These are phyloP conservation scores for Coemansia sp. DNA, from an alignment of 192 early-diverging fungal genomes.

Conservation along the genomic window DNA sequence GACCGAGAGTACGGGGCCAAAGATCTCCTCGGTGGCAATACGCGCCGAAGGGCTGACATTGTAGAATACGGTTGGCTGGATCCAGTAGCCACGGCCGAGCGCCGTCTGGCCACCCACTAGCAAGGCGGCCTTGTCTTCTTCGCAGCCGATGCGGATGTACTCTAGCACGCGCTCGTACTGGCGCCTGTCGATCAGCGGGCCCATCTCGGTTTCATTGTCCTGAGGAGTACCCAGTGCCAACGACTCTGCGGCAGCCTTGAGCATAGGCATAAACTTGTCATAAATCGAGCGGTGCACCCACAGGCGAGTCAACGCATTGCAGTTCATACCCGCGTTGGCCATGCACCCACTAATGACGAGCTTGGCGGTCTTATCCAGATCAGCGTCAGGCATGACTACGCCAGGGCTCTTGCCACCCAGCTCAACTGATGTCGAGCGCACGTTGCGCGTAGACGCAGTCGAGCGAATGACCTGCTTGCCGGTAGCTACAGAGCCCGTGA, in stretches of 20 bases:
- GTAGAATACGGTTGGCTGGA: constrained; percentile 60
- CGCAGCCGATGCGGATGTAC: constrained; percentile 48
- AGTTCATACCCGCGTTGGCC: constrained; percentile 72
- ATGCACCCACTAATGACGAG: constrained; percentile 52
- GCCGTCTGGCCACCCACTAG: constrained; percentile 36
- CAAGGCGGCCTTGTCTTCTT: constrained; percentile 21
- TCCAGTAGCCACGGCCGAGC: constrained; percentile 50
- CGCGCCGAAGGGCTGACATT: constrained; percentile 42
- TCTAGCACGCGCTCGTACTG: constrained; percentile 57
- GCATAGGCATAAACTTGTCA: constrained; percentile 58
- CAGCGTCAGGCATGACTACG: constrained; percentile 54
- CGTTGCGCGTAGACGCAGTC: constrained; percentile 42
- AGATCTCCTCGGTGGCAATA: constrained; percentile 58
- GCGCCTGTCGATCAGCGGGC: constrained; percentile 55
- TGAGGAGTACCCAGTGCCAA: constrained; percentile 26
- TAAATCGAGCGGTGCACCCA: constrained; percentile 67
- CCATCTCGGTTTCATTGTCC: constrained; percentile 31
- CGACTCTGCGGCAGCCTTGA: constrained; percentile 47
- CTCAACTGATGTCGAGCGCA: constrained; percentile 54
- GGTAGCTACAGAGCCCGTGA: constrained; percentile 56
- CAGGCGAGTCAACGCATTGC: constrained; percentile 69
- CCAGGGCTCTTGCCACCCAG: constrained; percentile 61
- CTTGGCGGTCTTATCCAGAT: constrained; percentile 48
- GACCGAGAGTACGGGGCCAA: constrained; percentile 59
- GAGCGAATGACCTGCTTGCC: constrained; percentile 55